A percentile compares a stretch with the other conserved stretches of the same genome.
phyloP scores from a whole-genome alignment of 2,329 filamentous ascomycete genomes.

The Canariomyces notabilis region DNA sequence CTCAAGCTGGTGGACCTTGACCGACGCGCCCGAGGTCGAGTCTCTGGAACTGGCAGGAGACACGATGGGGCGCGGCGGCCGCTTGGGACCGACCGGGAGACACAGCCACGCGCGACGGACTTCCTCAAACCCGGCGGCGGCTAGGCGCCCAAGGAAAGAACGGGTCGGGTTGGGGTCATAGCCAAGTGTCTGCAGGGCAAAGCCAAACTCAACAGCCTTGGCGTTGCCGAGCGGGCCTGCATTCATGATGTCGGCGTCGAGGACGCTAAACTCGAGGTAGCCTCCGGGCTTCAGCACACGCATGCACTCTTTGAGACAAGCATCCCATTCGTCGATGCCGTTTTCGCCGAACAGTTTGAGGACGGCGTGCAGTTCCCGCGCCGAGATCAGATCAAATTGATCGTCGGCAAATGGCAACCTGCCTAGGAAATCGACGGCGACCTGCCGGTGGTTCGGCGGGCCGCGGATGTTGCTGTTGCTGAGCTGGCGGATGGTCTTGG shows the following conservation, averaged over 20 bases:
- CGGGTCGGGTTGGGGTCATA: constrained; percentile 85
- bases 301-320: constrained; percentile 78
- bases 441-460: constrained; percentile 79
- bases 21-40: constrained; percentile 30
- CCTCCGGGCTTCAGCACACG: constrained; percentile 90
- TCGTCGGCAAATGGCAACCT: constrained; percentile 78
- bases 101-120: constrained; percentile 85
- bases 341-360: constrained; percentile 69
- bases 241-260: constrained; percentile 87
- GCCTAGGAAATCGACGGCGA: constrained; percentile 71
- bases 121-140: constrained; percentile 69
- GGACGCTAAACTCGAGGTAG: constrained; percentile 82
- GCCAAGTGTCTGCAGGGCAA: constrained; percentile 80
- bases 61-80: constrained; percentile 30
- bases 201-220: constrained; percentile 86
- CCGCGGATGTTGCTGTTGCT: constrained; percentile 73
- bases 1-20: constrained; percentile 50
- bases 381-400: constrained; percentile 88
- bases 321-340: constrained; percentile 78
- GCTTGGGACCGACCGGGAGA: constrained; percentile 66
- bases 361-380: constrained; percentile 77
- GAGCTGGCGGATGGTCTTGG: constrained; percentile 63
- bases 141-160: constrained; percentile 69
- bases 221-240: constrained; percentile 74
- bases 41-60: constrained; percentile 3